Base-by-base conservation (phyloP, 805 yeast species). In the Schwanniomyces yamadae region DNA sequence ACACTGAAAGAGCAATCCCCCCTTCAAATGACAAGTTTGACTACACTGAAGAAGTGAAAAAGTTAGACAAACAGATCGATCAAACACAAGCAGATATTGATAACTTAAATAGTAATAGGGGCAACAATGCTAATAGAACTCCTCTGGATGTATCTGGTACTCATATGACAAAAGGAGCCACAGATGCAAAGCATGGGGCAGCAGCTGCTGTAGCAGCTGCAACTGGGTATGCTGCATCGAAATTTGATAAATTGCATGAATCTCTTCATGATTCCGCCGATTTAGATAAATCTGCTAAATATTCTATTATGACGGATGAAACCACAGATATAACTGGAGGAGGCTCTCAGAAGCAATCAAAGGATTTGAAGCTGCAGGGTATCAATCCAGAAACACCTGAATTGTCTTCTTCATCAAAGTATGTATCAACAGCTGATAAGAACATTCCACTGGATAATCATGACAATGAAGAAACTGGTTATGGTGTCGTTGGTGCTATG, bases 31-130 rank as follows among this genome's bases (percentile, higher is more conserved):
- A 37, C 6, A 28, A 52, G 16, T 42, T 45, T 25, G 54, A 52
- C 39, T 54, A 55, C 42, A 53, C 52, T 6, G 36, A 41, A n/a
- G 54, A 56, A 33, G 34, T 54, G 27, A 36, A 41, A 36, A 47
- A 46, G 23, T 50, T 57, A 31, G 59, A 55, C 45, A 31, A 42
- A 28, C 52, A 51, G 37, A 55, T 57, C 18, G 52, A 45, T 20
- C 37, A 44, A 17, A 55, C 63, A 9, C 57, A 57, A 40, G 40
- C 34, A 10, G 59, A 57, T 31, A 51, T 56, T 13, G 53, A 50
- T 13, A 40, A 38, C 3, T 43, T 49, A 14, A 17, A 41, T 22
- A 16, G 23, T 5, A 18, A 23, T 10, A 16, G 17, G 11, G 4
- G 12, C 16, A 12, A 15, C 8, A 27, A 27, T 27, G 30, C 19